Percentiles rank a stretch among this genome's conserved stretches.
phyloP scores from a whole-genome alignment of 768 basidiomycete species.

The Phaffia tasmanica region DNA sequence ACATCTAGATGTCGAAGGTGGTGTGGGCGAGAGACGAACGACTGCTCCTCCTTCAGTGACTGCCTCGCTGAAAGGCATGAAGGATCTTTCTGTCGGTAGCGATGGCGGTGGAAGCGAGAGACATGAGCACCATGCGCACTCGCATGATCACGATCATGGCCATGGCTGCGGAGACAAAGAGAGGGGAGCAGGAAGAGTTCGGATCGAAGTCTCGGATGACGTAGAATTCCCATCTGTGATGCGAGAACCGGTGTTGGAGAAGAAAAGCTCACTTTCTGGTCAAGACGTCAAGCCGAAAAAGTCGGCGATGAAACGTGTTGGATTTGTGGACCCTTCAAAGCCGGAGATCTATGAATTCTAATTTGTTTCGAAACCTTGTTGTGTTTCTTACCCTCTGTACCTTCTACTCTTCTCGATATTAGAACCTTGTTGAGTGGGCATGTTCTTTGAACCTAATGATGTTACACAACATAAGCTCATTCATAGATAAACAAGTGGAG shows the following conservation, averaged over 20 bases:
- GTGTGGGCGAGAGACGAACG: constrained; percentile 37
- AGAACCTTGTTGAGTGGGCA: too few relatives aligned
- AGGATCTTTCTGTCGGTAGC: background rate
- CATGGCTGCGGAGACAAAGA: constrained; percentile 24
- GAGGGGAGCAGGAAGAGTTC: constrained; percentile 10
- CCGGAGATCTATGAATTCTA: constrained; percentile 39
- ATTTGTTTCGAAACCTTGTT: background rate
- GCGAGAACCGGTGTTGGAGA: background rate
- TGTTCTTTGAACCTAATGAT: too few relatives aligned
- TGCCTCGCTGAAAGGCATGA: background rate
- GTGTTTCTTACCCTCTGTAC: too few relatives aligned
- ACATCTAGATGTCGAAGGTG: constrained; percentile 46
- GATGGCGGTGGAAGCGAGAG: constrained; percentile 4
- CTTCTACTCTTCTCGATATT: too few relatives aligned
- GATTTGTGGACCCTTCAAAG: constrained; percentile 32
- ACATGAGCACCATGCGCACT: constrained; percentile 25
- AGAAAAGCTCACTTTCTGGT: background rate
- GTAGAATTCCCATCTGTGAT: constrained; percentile 1
- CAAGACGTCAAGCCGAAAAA: constrained; percentile 15
- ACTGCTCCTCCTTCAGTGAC: constrained; percentile 28
- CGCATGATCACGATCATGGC: constrained; percentile 21
- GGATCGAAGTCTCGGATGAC: constrained; percentile 20
- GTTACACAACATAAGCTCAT: too few relatives aligned
- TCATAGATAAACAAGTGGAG: too few relatives aligned
- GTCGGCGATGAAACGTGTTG: constrained; percentile 26